Evolutionary conservation across 2,329 filamentous ascomycete species (phyloP), one percentile per base, ranked within the genome.

Genomic region (Dothideomycetidae sp.): DNA sequence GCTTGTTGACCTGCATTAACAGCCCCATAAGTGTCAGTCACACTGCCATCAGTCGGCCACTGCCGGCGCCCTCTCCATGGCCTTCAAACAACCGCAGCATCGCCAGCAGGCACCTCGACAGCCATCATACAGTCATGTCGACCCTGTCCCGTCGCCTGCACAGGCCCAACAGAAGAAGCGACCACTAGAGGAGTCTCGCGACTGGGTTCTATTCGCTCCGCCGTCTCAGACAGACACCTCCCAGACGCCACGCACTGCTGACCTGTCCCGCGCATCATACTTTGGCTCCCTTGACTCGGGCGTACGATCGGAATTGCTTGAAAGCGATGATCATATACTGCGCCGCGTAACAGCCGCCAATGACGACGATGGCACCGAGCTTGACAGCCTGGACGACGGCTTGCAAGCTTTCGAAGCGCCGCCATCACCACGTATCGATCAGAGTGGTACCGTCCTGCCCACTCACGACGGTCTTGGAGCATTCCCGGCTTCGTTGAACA

Each of bases 361-460:
- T 28, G 66, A 68, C 14, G 74, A 78, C 38, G 80, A 82, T 18
- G 79, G 83, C 44, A 75, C 70, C 16, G 88, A 96, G 55, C 67
- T 96, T 31, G 90, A 98, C 56, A 93, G 85, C 53, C 68, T 96
- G 29, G 88, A 96, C 55, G 86, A 88, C 53, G 86, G 92, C 37
- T 67, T 96, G 1, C 80, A 86, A 46, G 86, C 85, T 30, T 94
- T 94, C 53, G 75, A 84, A 36, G 75, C 49, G 29, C 40, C 64
- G 5, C 64, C 68, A 5, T 68, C 64, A 41, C 54, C 60, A 44
- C 58, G 58, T 44, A 51, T 66, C 46, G 63, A 71, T 39, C 64
- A 72, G 31, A 74, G 72, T 45, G 66, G 69, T 12, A 75, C 81
- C 0, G 73, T 93, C 2, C 69, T 98, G n/a, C 90, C 90, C 0